Percentiles rank a stretch among this genome's conserved stretches.
Conservation (phyloP, 1,284 basidiomycete species). For the Ustilago esculenta region DNA sequence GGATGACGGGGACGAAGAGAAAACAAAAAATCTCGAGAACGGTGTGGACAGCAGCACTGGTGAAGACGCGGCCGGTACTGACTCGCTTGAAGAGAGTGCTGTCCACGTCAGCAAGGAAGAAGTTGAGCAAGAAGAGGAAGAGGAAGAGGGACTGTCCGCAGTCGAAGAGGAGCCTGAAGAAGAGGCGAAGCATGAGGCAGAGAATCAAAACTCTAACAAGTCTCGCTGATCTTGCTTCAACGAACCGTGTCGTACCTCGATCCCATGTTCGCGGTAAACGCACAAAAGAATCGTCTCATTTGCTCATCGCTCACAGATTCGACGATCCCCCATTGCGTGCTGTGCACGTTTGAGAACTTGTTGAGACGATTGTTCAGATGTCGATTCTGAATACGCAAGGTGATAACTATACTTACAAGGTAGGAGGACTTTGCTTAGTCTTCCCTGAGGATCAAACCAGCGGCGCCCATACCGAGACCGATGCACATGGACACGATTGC, state of each 20-base stretch:
- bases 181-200: slow-evolving; percentile 16
- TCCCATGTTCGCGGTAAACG: no score
- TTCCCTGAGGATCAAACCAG: slow-evolving; percentile 76
- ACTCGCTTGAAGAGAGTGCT: slow-evolving; percentile 22
- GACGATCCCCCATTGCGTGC: no score
- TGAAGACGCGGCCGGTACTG: slow-evolving; percentile 34
- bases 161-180: slow-evolving; percentile 47
- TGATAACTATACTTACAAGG: no score
- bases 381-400: no score
- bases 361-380: no score
- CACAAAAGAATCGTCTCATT: no score
- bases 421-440: slow-evolving; percentile 55
- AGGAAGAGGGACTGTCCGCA: slow-evolving; percentile 44
- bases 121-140: slow-evolving; percentile 44
- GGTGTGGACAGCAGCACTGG: slow-evolving; percentile 46
- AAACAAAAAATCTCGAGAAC: slow-evolving; percentile 1
- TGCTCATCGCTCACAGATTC: no score
- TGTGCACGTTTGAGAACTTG: no score
- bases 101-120: slow-evolving; percentile 36
- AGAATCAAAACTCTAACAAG: no score
- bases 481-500: slow-evolving; percentile 86
- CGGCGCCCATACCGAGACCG: slow-evolving; percentile 80
- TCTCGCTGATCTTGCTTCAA: no score
- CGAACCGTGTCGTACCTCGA: no score
- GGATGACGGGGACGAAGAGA: slow-evolving; percentile 4